phyloP scores from a whole-genome alignment of 768 basidiomycete genomes.

The Stropharia rugosoannulata region DNA sequence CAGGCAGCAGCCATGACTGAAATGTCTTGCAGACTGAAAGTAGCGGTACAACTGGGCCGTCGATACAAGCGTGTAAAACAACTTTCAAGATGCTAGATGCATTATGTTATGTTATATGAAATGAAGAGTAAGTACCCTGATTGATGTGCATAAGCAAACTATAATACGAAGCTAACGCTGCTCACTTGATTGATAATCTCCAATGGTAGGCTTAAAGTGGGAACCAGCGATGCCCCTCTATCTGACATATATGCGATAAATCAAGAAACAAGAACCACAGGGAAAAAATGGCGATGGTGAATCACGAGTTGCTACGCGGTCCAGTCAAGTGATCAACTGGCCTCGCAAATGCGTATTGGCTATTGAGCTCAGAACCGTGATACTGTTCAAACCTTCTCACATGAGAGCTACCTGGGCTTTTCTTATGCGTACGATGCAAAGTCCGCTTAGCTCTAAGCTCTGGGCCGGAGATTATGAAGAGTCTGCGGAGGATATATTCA shows the following conservation, averaged over 20 bases:
- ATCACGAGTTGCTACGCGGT: not conserved
- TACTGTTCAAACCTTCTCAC: no score
- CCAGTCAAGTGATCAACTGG: constrained; percentile 4
- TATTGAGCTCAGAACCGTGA: no score
- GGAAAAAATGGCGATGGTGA: not conserved
- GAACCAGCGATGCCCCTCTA: not conserved
- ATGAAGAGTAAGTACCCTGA: constrained; percentile 2
- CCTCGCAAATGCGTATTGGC: not conserved
- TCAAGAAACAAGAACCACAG: not conserved
- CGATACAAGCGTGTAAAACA: constrained; percentile 5
- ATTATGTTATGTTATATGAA: not conserved
- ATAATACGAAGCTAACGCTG: not conserved
- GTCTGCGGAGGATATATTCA: constrained; percentile 1
- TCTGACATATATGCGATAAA: not conserved
- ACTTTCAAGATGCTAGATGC: constrained; percentile 4
- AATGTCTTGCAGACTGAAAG: constrained; percentile 11
- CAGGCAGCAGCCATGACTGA: constrained; percentile 18
- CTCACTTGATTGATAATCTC: constrained; percentile 4
- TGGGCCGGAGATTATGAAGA: not conserved
- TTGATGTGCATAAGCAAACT: not conserved
- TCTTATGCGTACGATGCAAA: no score
- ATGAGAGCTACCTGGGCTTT: no score
- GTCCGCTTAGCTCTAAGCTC: not conserved
- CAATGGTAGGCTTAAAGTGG: not conserved
- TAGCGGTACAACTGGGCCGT: constrained; percentile 1